Conservation (phyloP, 306 rosid genomes). For the Prunus campanulata region DNA sequence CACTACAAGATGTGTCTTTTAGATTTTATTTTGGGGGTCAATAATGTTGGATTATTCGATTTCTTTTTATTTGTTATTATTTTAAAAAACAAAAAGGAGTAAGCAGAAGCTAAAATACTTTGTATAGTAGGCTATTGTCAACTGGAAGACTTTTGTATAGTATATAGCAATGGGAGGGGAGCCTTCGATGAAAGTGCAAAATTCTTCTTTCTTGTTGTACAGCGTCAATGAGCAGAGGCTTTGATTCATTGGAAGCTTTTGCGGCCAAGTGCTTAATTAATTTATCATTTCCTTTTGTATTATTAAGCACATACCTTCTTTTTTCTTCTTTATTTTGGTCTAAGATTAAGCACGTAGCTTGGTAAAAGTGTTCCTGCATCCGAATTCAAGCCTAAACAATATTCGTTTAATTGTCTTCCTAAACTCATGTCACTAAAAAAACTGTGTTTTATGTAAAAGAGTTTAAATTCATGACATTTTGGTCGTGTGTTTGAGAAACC, state of each 20-base stretch:
- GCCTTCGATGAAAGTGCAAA: not conserved
- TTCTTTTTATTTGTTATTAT: not conserved
- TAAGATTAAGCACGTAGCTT: too few species aligned
- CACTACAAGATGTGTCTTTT: too few species aligned
- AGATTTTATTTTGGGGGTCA: too few species aligned
- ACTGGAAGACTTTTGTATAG: not conserved
- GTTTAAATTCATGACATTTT: too few species aligned
- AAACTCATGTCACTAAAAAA: too few species aligned
- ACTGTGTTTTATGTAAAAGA: too few species aligned
- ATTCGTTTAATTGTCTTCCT: too few species aligned
- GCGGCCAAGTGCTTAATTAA: not conserved
- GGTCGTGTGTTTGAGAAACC: too few species aligned
- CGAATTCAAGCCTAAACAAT: too few species aligned
- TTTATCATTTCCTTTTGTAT: not conserved
- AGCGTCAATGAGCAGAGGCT: not conserved
- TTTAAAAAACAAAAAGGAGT: not conserved
- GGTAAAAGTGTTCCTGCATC: too few species aligned
- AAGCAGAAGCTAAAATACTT: not conserved
- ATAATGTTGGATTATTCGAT: not conserved
- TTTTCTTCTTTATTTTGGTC: too few species aligned
- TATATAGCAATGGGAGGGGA: not conserved
- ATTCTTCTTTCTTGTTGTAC: not conserved
- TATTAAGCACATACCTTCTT: too few species aligned
- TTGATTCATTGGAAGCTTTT: not conserved
- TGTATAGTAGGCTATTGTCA: not conserved